Evolutionary conservation across 2,329 filamentous ascomycete genomes (phyloP).

Genomic region (Trichoderma breve): DNA sequence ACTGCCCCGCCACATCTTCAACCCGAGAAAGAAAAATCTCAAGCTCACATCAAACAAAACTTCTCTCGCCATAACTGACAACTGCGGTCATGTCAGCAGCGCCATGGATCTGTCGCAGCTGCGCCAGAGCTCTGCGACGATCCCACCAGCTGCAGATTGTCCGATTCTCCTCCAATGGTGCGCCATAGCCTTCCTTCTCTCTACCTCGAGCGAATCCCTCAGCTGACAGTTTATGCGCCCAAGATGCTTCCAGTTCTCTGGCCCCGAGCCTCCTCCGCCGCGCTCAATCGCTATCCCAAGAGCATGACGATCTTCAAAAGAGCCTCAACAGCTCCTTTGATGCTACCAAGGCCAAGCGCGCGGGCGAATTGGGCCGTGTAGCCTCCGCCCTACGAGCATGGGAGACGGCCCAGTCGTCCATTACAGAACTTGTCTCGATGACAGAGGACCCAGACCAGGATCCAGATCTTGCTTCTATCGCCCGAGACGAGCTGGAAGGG

Average conservation of each 20-base stretch:
- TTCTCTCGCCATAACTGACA: background rate
- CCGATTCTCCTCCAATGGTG: slow-evolving; percentile 36
- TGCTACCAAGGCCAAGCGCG: slow-evolving; percentile 54
- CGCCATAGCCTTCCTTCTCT: background rate
- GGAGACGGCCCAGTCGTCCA: slow-evolving; percentile 52
- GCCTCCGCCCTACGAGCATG: slow-evolving; percentile 57
- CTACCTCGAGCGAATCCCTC: background rate
- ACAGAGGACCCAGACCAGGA: slow-evolving; percentile 49
- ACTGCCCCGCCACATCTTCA: slow-evolving; percentile 3
- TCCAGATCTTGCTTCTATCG: slow-evolving; percentile 71
- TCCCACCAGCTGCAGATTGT: slow-evolving; percentile 28
- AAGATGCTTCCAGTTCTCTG: slow-evolving; percentile 34
- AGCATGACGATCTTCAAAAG: slow-evolving; percentile 55
- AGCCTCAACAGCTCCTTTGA: slow-evolving; percentile 56
- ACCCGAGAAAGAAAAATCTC: slow-evolving; percentile 1
- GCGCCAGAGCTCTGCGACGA: slow-evolving; percentile 32
- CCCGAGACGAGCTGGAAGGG: slow-evolving; percentile 74
- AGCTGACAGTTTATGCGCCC: background rate
- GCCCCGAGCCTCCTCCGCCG: slow-evolving; percentile 58
- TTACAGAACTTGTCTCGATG: slow-evolving; percentile 53
- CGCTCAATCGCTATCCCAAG: slow-evolving; percentile 55
- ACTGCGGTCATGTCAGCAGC: slow-evolving; percentile 32
- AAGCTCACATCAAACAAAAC: background rate
- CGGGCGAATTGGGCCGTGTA: slow-evolving; percentile 60
- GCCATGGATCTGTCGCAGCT: slow-evolving; percentile 40